Evolutionary conservation across 2,329 filamentous ascomycete genomes (phyloP), one percentile per base, ranked within the genome.

Genomic region (Colletotrichum falcatum): DNA sequence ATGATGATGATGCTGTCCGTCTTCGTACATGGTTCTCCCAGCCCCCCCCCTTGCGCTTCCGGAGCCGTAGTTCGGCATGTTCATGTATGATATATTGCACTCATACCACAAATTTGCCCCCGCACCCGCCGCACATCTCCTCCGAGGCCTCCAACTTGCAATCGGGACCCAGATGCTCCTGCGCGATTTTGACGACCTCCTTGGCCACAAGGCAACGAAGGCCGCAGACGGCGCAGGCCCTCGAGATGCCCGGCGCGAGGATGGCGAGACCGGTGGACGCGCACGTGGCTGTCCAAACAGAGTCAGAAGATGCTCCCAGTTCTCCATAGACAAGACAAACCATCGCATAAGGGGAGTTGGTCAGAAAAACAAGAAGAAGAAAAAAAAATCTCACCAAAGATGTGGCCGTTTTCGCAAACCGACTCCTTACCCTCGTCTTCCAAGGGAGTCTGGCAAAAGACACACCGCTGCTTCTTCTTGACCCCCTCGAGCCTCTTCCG

Each of bases 181-280:
- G 70, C 2, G 79, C 80, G 16, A 82, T 75, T 28, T 73, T 77
- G 2, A 75, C 73, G 28, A 89, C 77, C 72, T 84, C 81, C 5
- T 81, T 78, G 0, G 81, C 76, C 55, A 83, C 82, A 26, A 89
- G 80, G 9, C 85, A 88, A 30, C 87, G 83, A 33, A 83, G 77
- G 20, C 83, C 84, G 73, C 88, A 90, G 2, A 89, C 85, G 26
- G 84, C 85, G 63, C 88, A 90, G 3, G 84, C 83, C 42, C 84
- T 81, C 0, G 87, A 89, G 56, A 86, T 81, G 3, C 85, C 86
- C 0, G 88, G 88, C 1, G 81, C 83, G 68, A 87, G 79, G 72
- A 90, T 87, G 16, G 87, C 84, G 9, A 90, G 77, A 1, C 86
- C 85, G 0, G 85, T 88, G 0, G 85, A 83, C 0, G 85, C 84